Conservation (phyloP, 1,284 basidiomycete species). For the Moesziomyces globuligerus region DNA sequence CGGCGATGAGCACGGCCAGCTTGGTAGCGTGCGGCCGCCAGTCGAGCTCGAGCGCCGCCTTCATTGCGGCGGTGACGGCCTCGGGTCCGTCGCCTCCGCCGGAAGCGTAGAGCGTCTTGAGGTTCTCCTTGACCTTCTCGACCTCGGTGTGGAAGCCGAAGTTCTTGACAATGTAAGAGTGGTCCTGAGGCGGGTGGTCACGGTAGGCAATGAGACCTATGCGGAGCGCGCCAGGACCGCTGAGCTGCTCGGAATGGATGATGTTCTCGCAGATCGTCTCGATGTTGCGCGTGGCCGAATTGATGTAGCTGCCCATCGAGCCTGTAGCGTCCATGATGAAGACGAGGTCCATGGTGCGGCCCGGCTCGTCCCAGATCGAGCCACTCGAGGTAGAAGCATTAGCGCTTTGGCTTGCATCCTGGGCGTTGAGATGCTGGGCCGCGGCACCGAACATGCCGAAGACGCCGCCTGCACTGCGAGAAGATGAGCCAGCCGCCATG, state of each 20-base stretch:
- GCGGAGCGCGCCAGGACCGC: slow-evolving; percentile 80
- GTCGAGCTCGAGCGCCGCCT: slow-evolving; percentile 74
- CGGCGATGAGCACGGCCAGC: slow-evolving; percentile 84
- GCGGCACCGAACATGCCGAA: slow-evolving; percentile 62
- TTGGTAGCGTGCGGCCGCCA: slow-evolving; percentile 91
- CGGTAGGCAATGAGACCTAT: slow-evolving; percentile 74
- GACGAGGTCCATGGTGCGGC: slow-evolving; percentile 60
- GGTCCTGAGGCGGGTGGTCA: slow-evolving; percentile 65
- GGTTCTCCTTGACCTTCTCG: slow-evolving; percentile 82
- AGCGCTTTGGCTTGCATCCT: slow-evolving; percentile 16
- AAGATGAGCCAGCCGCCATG: slow-evolving; percentile 30
- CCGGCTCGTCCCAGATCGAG: slow-evolving; percentile 31
- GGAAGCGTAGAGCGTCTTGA: slow-evolving; percentile 86
- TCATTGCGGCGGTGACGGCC: slow-evolving; percentile 92
- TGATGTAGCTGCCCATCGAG: slow-evolving; percentile 66
- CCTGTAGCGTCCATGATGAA: slow-evolving; percentile 67
- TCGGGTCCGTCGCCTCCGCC: slow-evolving; percentile 97
- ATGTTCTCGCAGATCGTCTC: slow-evolving; percentile 96
- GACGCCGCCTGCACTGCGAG: slow-evolving; percentile 33
- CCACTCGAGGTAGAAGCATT: slow-evolving; percentile 18
- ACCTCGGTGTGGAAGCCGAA: slow-evolving; percentile 93
- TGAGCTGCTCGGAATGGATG: slow-evolving; percentile 90
- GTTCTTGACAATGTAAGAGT: slow-evolving; percentile 79
- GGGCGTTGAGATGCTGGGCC: slow-evolving; percentile 42
- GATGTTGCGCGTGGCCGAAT: slow-evolving; percentile 90